phyloP scores from a whole-genome alignment of 768 basidiomycete species.

The Leccinum obscurum region DNA sequence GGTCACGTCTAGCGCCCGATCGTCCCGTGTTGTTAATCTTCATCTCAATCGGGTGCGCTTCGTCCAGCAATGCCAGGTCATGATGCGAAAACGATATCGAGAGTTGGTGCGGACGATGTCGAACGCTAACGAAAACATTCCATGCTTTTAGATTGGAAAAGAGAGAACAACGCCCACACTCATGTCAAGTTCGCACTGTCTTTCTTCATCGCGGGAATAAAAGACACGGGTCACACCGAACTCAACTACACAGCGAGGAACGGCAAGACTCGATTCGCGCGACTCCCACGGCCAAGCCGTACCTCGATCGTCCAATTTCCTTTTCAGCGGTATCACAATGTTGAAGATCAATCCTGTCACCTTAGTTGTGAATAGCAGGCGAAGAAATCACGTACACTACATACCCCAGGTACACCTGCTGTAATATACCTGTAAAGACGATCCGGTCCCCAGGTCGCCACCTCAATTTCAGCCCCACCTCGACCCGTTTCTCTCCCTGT shows the following conservation, averaged over 20 bases:
- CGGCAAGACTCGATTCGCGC: conserved; percentile 32
- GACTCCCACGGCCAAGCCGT: conserved; percentile 46
- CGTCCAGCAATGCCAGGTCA: conserved; percentile 76
- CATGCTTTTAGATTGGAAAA: background rate
- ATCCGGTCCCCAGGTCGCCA: conserved; percentile 35
- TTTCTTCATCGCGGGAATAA: conserved; percentile 51
- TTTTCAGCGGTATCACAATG: too few relatives aligned
- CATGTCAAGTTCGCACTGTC: conserved; percentile 49
- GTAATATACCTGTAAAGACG: conserved; percentile 62
- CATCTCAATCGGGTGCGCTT: conserved; percentile 73
- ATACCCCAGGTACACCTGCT: conserved; percentile 42
- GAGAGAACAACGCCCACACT: conserved; percentile 1
- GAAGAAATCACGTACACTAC: background rate
- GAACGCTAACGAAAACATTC: conserved; percentile 45
- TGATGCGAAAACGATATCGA: conserved; percentile 56
- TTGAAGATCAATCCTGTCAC: conserved; percentile 3
- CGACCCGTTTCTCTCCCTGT: conserved; percentile 33
- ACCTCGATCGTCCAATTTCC: conserved; percentile 63
- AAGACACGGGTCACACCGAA: conserved; percentile 51
- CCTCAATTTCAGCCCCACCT: background rate
- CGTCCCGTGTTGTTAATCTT: conserved; percentile 70
- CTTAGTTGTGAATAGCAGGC: background rate
- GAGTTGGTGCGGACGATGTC: conserved; percentile 60
- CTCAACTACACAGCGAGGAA: conserved; percentile 54
- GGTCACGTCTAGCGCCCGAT: conserved; percentile 62